Base-by-base conservation (phyloP, 352 stramenopile species). In the Albugo laibachii region DNA sequence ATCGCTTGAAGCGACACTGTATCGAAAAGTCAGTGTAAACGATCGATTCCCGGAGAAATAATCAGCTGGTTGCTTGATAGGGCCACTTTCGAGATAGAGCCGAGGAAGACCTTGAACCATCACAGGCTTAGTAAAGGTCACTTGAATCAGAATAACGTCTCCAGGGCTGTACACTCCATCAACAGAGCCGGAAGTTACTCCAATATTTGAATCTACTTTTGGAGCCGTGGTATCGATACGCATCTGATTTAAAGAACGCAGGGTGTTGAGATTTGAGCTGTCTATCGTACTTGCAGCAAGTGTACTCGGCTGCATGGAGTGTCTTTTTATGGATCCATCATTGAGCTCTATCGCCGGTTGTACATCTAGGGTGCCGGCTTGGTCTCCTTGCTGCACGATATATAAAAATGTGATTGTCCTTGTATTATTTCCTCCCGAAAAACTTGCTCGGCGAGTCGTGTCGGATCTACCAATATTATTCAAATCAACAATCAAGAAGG, bases 51-150 rank as follows among this genome's bases (percentile, higher is more conserved):
- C 78, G 19, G 61, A 65, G 19, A 45, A 61, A 56, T 86, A 92
- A 2, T 65, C 61, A 0, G 78, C 78, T 18, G 68, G 61, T 8
- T 69, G 68, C 49, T 83, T 82, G 45, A 83, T 75, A 0, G 57
- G 55, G 4, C 69, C 73, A 0, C 75, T 88, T 49, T 86, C 70
- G 12, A 91, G 55, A 45, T 76, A 79, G 15, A 91, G 42, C 10
- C 73, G 60, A 6, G 78, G 78, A 14, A 80, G 80, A 1, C 73
- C 75, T 0, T 48, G 55, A 15, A 91, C 75, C 0, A 44, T 55
- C 0, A 91, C 78, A n/a, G 71, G 61, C 41, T 84, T 85, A 0
- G 72, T 88, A 56, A 91, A 91, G 16, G 66, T 68, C 16, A 91
- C 52, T 12, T 66, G 50, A 31, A 91, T 63, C 10, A 62, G 54